Conservation (phyloP, 1,139 yeast species). For the Komagataea norvegica region DNA sequence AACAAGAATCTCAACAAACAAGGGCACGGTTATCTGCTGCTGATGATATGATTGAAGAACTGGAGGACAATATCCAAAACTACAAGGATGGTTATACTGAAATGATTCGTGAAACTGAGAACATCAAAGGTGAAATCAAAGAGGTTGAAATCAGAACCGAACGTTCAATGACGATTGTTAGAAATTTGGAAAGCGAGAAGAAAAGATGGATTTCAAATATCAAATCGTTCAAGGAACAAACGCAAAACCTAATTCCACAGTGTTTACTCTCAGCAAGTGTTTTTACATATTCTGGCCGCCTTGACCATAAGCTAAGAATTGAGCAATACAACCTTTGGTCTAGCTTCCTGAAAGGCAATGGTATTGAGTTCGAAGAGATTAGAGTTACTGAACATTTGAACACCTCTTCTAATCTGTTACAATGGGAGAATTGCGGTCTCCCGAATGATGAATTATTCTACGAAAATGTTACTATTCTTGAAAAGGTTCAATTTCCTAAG, state of each 20-base stretch:
- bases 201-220: constrained; percentile 70
- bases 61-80: constrained; percentile 61
- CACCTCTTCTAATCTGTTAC: constrained; percentile 37
- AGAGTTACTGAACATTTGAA: constrained; percentile 37
- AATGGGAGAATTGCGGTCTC: constrained; percentile 53
- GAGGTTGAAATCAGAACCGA: constrained; percentile 55
- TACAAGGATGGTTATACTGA: constrained; percentile 68
- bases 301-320: constrained; percentile 50
- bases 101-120: constrained; percentile 73
- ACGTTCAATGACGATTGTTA: constrained; percentile 60
- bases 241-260: constrained; percentile 55
- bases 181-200: constrained; percentile 62
- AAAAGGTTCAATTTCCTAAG: constrained; percentile 29
- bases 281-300: constrained; percentile 55
- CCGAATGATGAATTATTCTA: constrained; percentile 53
- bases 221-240: constrained; percentile 41
- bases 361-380: constrained; percentile 41
- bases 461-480: constrained; percentile 59
- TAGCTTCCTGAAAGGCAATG: constrained; percentile 32
- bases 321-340: constrained; percentile 40
- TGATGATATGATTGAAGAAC: constrained; percentile 73
- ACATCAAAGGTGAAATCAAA: constrained; percentile 65
- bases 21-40: constrained; percentile 69
- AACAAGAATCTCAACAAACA: constrained; percentile 56
- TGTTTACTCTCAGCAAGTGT: constrained; percentile 52